Evolutionary conservation across 768 basidiomycete species (phyloP), one percentile per base, ranked within the genome.

Genomic region (Xerocomellus chrysenteron): DNA sequence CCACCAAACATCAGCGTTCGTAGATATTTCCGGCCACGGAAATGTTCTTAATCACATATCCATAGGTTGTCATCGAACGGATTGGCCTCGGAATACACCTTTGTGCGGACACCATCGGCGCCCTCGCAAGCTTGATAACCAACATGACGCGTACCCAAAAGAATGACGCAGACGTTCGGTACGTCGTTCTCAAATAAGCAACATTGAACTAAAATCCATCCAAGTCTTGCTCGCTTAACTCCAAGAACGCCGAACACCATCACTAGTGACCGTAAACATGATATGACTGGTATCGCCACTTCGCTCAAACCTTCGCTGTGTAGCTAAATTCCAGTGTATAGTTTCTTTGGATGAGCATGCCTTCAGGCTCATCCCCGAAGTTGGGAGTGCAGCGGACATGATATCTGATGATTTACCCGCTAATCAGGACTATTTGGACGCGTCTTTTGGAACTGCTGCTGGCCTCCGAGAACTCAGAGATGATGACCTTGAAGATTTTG

Each of bases 371-470:
- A 67, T 86, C 8, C 92, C 92, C 2, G 87, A 92, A 60, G 77
- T 96, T 41, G 88, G 89, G 21, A 81, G 84, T 11, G 81, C 85
- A 10, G 86, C 91, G 14, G 96, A 98, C 71, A 86, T 97, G 85
- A 87, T 98, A 54, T 76, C 79, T 33, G 96, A 98, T 64, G 94
- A 98, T 68, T 76, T 98, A 10, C 96, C 96, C 0, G 88, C 80
- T 21, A 96, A 98, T 69, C 74, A 79, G 46, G 91, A 94, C 66
- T 98, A 95, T 65, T 77, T 98, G 45, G 92, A 94, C 60, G 83
- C 82, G 50, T 88, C 90, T 4, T 91, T 92, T 60, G 86, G 88
- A 40, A 75, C 89, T 24, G 86, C 90, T 17, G 88, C 85, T 5
- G 92, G 92, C 14, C 74, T 92, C 17, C 80, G 84, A 49, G 88